Base-by-base conservation (phyloP, 345 rosid genomes). In the Cardamine resedifolia region DNA sequence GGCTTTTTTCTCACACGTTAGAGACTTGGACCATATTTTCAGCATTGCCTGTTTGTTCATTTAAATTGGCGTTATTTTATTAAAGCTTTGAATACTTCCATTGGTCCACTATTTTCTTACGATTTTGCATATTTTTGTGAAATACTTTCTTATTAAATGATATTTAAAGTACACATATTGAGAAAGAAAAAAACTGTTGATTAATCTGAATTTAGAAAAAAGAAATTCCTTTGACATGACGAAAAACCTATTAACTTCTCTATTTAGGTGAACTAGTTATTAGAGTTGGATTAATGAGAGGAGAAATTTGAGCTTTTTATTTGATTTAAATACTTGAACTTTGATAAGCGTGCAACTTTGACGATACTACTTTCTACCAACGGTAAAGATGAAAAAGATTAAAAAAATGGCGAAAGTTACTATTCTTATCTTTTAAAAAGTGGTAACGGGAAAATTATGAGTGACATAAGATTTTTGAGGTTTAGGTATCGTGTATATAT, bases 381-480 rank as follows among this genome's bases (percentile, higher is more conserved):
- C 74, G 79, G 79, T 75, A 75, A 53, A 68, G 70, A 75, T 28
- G 51, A 50, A 41, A 61, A 16, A 33, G 3, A 14, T 23, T 6
- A 10, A 20, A 43, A 38, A 38, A 39, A 4, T 50, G 28, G 63
- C 49, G 68, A 60, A 67, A 59, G 57, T 67, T 67, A 30, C 61
- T 12, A 50, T 67, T 61, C 1, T 21, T 3, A 31, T 14, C 23
- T n/a, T 49, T 26, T 10, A 12, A 5, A 43, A 33, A 15, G 58
- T 68, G 14, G 58, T 10, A 61, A 61, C 74, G 64, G 72, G 12
- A 65, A 49, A 28, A 74, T 58, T 21, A 59, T 30, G 73, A 58
- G 60, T 66, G 64, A 74, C 66, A 24, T 59, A 75, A 51, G n/a
- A n/a, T n/a, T n/a, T n/a, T 18, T 10, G 64, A 26, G 12, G 70